Percentiles rank a stretch among this genome's conserved stretches.
These are phyloP conservation scores for Penicillium polonicum DNA, from an alignment of 2,329 filamentous ascomycete genomes.

Conservation along the genomic window DNA sequence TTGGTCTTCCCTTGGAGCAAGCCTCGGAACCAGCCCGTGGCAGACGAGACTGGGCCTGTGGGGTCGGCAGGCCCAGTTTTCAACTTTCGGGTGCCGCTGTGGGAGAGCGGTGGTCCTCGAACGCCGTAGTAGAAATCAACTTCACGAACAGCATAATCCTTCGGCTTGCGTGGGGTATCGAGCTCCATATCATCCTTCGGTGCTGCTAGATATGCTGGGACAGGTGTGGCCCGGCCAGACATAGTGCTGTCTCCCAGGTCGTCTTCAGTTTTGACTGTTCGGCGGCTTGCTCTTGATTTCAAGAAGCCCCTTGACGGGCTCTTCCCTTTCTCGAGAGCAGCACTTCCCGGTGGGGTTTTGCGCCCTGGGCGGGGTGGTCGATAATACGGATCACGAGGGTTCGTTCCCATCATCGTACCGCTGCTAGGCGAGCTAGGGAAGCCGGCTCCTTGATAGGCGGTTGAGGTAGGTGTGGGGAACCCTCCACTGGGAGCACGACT, in stretches of 20 bases:
- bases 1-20: slow-evolving; percentile 82
- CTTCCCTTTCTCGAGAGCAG: slow-evolving; percentile 46
- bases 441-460: slow-evolving; percentile 67
- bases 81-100: slow-evolving; percentile 75
- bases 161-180: slow-evolving; percentile 51
- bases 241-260: slow-evolving; percentile 40
- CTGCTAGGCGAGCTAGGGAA: slow-evolving; percentile 45
- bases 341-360: slow-evolving; percentile 58
- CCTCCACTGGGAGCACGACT: slow-evolving; percentile 60
- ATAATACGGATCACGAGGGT: slow-evolving; percentile 77
- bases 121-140: slow-evolving; percentile 97
- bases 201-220: slow-evolving; percentile 54
- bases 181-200: slow-evolving; percentile 56
- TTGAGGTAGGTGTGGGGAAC: slow-evolving; percentile 68
- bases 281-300: slow-evolving; percentile 29
- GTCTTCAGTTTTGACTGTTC: slow-evolving; percentile 35
- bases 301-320: slow-evolving; percentile 45
- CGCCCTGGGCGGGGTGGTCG: slow-evolving; percentile 74
- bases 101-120: slow-evolving; percentile 81
- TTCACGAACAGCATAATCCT: slow-evolving; percentile 90
- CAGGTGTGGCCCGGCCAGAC: slow-evolving; percentile 50
- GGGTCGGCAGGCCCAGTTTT: slow-evolving; percentile 95
- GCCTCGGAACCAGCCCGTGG: slow-evolving; percentile 82
- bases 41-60: slow-evolving; percentile 83
- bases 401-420: slow-evolving; percentile 46